Conservation (phyloP, 1,284 basidiomycete species). For the Ganoderma lucidum region DNA sequence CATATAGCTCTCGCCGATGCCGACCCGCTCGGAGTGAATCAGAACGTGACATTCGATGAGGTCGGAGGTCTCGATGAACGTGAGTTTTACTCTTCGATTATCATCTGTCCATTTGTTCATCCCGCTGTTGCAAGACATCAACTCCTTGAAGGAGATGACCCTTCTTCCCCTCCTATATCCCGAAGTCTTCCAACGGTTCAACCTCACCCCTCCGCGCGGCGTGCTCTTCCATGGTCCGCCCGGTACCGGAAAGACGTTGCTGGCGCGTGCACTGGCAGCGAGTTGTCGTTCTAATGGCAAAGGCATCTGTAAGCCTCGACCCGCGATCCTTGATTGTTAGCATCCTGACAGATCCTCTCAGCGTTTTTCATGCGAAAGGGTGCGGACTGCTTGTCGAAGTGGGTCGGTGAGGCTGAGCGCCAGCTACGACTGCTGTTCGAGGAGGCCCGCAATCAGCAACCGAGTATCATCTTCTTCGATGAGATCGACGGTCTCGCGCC, state of each 20-base stretch:
- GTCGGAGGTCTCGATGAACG: conserved; percentile 97
- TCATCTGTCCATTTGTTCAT: conserved; percentile 10
- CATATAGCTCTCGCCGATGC: conserved; percentile 88
- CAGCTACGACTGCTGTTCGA: conserved; percentile 97
- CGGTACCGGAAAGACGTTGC: conserved; percentile 92
- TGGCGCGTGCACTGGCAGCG: conserved; percentile 94
- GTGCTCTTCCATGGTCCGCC: conserved; percentile 98
- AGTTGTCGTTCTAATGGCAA: conserved; percentile 92
- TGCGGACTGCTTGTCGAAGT: conserved; percentile 97
- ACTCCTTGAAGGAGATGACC: conserved; percentile 99
- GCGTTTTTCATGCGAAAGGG: conserved; percentile 99
- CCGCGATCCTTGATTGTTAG: neutral
- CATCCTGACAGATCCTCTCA: conserved; percentile 39
- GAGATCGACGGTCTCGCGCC: conserved; percentile 99
- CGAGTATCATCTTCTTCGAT: conserved; percentile 97
- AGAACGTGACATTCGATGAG: conserved; percentile 95
- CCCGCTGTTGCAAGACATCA: conserved; percentile 74
- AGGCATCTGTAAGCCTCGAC: conserved; percentile 79
- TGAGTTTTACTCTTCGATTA: conserved; percentile 50
- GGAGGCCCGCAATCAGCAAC: conserved; percentile 92
- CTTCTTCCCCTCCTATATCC: conserved; percentile 95
- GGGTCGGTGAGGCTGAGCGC: conserved; percentile 99
- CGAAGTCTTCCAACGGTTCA: conserved; percentile 96
- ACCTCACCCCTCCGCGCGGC: conserved; percentile 94
- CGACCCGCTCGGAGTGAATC: conserved; percentile 94